phyloP scores from a whole-genome alignment of 495 filamentous ascomycete species.

The Lineolata rhizophorae region DNA sequence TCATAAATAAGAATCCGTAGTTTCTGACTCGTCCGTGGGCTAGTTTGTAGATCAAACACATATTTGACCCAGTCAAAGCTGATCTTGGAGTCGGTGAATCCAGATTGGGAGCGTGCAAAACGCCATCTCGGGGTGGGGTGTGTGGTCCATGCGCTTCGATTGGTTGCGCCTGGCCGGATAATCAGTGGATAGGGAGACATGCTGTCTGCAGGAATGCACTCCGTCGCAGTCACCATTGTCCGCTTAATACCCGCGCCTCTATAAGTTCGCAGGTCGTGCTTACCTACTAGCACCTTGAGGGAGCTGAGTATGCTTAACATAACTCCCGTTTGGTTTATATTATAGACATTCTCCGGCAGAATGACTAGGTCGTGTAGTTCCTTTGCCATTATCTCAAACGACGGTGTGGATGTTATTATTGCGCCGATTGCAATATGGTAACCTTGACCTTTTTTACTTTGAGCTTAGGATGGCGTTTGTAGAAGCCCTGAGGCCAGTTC shows the following conservation, averaged over 20 bases:
- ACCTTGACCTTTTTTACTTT: slow-evolving; percentile 11
- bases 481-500: slow-evolving; percentile 11
- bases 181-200: slow-evolving; percentile 10
- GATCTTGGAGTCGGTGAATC: slow-evolving; percentile 16
- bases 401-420: slow-evolving; percentile 11
- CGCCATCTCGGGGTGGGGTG: slow-evolving; percentile 15
- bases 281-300: slow-evolving; percentile 19
- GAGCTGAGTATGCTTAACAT: slow-evolving; percentile 18
- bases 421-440: slow-evolving; percentile 13
- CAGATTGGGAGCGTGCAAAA: slow-evolving; percentile 11
- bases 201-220: slow-evolving; percentile 16
- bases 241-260: slow-evolving; percentile 10
- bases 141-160: slow-evolving; percentile 17
- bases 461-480: slow-evolving; percentile 6
- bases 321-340: too few species aligned
- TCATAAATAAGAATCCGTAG: slow-evolving; percentile 3
- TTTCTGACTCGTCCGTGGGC: slow-evolving; percentile 1
- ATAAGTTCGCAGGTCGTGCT: slow-evolving; percentile 14
- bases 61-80: slow-evolving; percentile 17
- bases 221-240: slow-evolving; percentile 16
- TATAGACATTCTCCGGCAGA: slow-evolving; percentile 8
- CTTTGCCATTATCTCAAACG: slow-evolving; percentile 5
- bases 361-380: slow-evolving; percentile 3
- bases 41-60: slow-evolving; percentile 14
- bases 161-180: slow-evolving; percentile 19